Percentiles rank a stretch among this genome's conserved stretches.
These are phyloP conservation scores for Blastobotrys mokoenaii DNA, from an alignment of 805 yeast species.

Conservation along the genomic window DNA sequence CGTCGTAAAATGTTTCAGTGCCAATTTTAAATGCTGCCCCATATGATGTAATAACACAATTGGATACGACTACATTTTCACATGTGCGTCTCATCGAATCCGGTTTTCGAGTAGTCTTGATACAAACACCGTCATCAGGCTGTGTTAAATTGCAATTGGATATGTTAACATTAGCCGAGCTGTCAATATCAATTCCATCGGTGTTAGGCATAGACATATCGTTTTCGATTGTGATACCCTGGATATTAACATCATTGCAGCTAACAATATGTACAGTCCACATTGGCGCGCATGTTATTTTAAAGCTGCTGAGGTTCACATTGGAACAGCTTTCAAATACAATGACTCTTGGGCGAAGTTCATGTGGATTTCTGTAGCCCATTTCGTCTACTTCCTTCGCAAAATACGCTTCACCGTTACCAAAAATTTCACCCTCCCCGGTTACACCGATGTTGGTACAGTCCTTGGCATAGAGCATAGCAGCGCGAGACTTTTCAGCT, in stretches of 20 bases:
- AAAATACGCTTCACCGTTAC: slow-evolving; percentile 4
- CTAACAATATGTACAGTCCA: slow-evolving; percentile 6
- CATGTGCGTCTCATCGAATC: neutral
- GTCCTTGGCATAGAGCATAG: slow-evolving; percentile 3
- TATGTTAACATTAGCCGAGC: slow-evolving; percentile 1
- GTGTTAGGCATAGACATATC: slow-evolving; percentile 1
- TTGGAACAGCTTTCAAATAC: slow-evolving; percentile 5
- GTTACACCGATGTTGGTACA: neutral
- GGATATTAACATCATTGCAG: slow-evolving; percentile 1
- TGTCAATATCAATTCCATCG: slow-evolving; percentile 7
- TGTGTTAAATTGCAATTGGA: slow-evolving; percentile 1
- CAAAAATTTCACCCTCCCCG: neutral
- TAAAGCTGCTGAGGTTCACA: neutral
- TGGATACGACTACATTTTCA: neutral
- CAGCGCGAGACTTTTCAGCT: slow-evolving; percentile 4
- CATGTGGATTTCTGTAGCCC: slow-evolving; percentile 4
- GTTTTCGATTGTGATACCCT: slow-evolving; percentile 1
- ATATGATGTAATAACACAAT: slow-evolving; percentile 2
- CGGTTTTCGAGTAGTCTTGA: slow-evolving; percentile 4
- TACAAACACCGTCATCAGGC: slow-evolving; percentile 6
- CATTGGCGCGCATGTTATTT: slow-evolving; percentile 4
- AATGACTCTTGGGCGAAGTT: slow-evolving; percentile 4
- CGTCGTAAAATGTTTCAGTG: slow-evolving; percentile 6
- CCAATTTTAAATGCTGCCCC: slow-evolving; percentile 6
- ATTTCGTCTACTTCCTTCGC: slow-evolving; percentile 2